A percentile compares a stretch with the other conserved stretches of the same genome.
These are phyloP conservation scores for Ogataea wickerhamii DNA, from an alignment of 805 yeast species.

Conservation along the genomic window DNA sequence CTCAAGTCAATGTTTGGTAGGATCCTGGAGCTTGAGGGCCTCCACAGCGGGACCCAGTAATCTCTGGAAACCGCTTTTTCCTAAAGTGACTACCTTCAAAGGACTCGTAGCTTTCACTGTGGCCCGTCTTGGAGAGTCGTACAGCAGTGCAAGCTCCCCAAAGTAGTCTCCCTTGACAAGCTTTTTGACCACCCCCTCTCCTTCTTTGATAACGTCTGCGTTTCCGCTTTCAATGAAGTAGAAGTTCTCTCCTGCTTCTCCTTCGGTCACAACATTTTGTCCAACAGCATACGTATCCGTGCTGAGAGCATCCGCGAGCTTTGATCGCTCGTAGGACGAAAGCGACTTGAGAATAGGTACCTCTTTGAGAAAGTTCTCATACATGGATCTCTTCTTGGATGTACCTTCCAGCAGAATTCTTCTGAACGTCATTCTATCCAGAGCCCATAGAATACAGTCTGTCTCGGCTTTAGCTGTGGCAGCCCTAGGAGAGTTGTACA, in stretches of 20 bases:
- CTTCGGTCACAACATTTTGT: conserved; percentile 74
- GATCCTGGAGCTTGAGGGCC: conserved; percentile 81
- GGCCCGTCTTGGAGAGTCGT: conserved; percentile 92
- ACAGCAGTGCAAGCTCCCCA: conserved; percentile 91
- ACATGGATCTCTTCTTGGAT: conserved; percentile 82
- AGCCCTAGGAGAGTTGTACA: conserved; percentile 97
- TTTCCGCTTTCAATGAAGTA: conserved; percentile 76
- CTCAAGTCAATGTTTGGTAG: conserved; percentile 42
- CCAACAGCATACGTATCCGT: conserved; percentile 72
- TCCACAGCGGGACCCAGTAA: conserved; percentile 93
- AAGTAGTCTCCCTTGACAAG: conserved; percentile 85
- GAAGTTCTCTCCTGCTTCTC: conserved; percentile 77
- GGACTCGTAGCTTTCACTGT: conserved; percentile 74
- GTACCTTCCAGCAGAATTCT: conserved; percentile 88
- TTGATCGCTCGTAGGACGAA: conserved; percentile 77
- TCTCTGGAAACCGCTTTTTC: conserved; percentile 89
- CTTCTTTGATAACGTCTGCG: conserved; percentile 67
- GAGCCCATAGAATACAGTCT: conserved; percentile 80
- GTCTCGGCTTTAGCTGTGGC: conserved; percentile 81
- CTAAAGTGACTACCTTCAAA: conserved; percentile 87
- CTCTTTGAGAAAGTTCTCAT: conserved; percentile 81
- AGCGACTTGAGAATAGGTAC: conserved; percentile 77
- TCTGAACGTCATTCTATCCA: conserved; percentile 90
- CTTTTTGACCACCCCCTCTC: conserved; percentile 55
- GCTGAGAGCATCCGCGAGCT: conserved; percentile 90